Evolutionary conservation across 2,329 filamentous ascomycete genomes (phyloP), one percentile per base, ranked within the genome.

Genomic region (Tolypocladium guangdongense): DNA sequence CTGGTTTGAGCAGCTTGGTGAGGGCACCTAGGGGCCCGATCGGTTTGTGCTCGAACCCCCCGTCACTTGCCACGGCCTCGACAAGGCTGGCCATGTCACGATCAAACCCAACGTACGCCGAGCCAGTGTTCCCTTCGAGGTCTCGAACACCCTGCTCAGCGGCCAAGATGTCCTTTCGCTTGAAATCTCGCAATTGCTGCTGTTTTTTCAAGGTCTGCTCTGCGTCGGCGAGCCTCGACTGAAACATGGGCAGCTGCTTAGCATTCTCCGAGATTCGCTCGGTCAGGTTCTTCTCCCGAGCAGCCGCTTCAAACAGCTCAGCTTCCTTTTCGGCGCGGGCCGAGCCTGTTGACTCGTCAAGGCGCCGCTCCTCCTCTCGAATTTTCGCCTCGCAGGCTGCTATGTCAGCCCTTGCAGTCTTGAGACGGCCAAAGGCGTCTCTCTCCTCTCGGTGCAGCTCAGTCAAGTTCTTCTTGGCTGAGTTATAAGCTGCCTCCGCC

Each of bases 11-110:
- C 27, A 99, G 73, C 59, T 83, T 84, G 51, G 99, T 78, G 62
- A 93, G 81, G 27, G 83, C 74, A 33, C 91, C 93, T 16, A 97
- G 74, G 0, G 93, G 93, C 0, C 93, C 93, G 36, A 97, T 75
- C 2, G 93, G 93, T 57, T 79, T 84, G 45, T 80, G 73, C 27
- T 75, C 72, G 64, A 95, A 97, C 0, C 83, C 76, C 2, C 58
- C 68, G 54, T 95, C 88, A n/a, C 74, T 72, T 7, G 82, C 76
- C 56, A 97, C 88, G n/a, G 78, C 78, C 52, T 71, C 75, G 7
- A 95, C 70, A 3, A 96, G 78, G 2, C 74, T 70, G 1, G 77
- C 74, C 62, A 95, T 79, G 41, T 77, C 78, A 1, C 68, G 66
- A 43, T 84, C 80, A 61, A 86, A 96, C 0, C 79, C 85, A 54